A percentile compares a stretch with the other conserved stretches of the same genome.
These are phyloP conservation scores for Pyrus pyrifolia DNA, from an alignment of 306 rosid genomes.

Conservation along the genomic window DNA sequence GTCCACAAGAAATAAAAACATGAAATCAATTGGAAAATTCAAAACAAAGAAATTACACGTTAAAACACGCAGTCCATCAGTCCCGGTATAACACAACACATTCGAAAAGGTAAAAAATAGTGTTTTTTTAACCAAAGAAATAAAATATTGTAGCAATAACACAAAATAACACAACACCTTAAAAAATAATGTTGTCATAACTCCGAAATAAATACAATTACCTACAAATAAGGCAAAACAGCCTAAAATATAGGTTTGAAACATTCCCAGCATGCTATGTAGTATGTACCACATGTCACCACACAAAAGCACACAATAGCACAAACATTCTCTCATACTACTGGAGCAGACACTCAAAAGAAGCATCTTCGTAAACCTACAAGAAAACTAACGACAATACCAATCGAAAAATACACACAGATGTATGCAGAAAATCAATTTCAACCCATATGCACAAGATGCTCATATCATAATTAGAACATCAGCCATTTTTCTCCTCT, in stretches of 20 bases:
- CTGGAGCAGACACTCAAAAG: neutral
- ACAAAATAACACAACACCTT: neutral
- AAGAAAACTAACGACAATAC: neutral
- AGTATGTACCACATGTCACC: neutral
- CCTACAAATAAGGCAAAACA: neutral
- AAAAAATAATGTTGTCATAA: too few species aligned
- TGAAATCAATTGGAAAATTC: neutral
- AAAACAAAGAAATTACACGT: neutral
- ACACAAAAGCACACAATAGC: neutral
- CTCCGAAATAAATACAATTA: neutral
- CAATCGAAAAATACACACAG: neutral
- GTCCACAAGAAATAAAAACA: neutral
- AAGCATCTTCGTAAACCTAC: neutral
- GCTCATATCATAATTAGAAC: neutral
- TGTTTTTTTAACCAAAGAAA: neutral
- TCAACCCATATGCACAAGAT: constrained; percentile 6
- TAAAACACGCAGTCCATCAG: too few species aligned
- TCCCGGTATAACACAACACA: too few species aligned
- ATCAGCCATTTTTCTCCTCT: neutral
- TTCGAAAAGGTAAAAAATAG: neutral
- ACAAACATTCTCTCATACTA: neutral
- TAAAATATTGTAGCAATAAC: neutral
- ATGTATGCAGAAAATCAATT: neutral
- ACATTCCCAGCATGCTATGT: neutral
- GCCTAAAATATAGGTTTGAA: neutral